phyloP scores from a whole-genome alignment of 805 yeast genomes.

The Kodamaea restingae region DNA sequence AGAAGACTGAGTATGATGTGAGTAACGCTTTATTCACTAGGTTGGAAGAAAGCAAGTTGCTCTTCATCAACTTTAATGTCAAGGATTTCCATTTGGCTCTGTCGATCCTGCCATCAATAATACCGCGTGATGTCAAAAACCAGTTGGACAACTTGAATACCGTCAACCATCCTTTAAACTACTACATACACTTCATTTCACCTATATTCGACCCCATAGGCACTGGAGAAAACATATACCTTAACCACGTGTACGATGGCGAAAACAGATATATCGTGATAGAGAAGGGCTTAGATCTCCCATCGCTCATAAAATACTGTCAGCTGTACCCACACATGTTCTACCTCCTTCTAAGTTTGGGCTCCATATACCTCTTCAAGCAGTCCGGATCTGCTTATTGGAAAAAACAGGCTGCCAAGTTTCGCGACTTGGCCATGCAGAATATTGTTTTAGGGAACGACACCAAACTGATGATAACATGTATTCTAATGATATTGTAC shows the following conservation, averaged over 20 bases:
- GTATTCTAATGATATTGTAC: slow-evolving; percentile 21
- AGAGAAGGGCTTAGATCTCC: slow-evolving; percentile 22
- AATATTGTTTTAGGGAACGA: slow-evolving; percentile 11
- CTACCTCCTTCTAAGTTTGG: slow-evolving; percentile 22
- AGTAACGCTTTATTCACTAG: slow-evolving; percentile 13
- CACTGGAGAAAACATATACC: slow-evolving; percentile 6
- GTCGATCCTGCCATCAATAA: slow-evolving; percentile 18
- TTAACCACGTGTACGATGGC: slow-evolving; percentile 8
- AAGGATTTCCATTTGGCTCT: slow-evolving; percentile 15
- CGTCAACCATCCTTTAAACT: slow-evolving; percentile 21
- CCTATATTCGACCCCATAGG: slow-evolving; percentile 30
- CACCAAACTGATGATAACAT: slow-evolving; percentile 18
- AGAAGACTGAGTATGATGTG: slow-evolving; percentile 12
- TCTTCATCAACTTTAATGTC: slow-evolving; percentile 18
- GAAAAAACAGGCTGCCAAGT: slow-evolving; percentile 15
- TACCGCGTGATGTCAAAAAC: slow-evolving; percentile 19
- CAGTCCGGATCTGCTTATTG: slow-evolving; percentile 14
- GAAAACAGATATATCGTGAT: slow-evolving; percentile 14
- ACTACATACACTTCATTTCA: slow-evolving; percentile 22
- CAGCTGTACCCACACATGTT: slow-evolving; percentile 20
- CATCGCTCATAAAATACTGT: slow-evolving; percentile 22
- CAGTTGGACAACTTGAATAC: slow-evolving; percentile 12
- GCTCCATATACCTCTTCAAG: slow-evolving; percentile 23
- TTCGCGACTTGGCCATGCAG: slow-evolving; percentile 16
- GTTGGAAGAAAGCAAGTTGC: slow-evolving; percentile 13